Evolutionary conservation across 2,329 filamentous ascomycete species (phyloP).

Genomic region (Aureobasidium sp.): DNA sequence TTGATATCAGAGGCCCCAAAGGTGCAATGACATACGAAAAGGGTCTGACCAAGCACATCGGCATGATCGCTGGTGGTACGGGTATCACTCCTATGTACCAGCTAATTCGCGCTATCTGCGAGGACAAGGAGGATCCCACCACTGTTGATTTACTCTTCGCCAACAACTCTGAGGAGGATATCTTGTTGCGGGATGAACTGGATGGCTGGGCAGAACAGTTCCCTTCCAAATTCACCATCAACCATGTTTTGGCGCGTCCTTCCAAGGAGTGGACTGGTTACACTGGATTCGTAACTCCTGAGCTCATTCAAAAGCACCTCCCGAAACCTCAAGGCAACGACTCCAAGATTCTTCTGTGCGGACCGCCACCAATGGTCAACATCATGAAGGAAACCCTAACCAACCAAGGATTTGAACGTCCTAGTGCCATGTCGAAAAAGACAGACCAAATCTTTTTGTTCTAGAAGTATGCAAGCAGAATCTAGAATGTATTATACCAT

Average conservation of each 20-base stretch:
- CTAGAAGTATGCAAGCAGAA: no score
- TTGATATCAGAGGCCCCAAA: slow-evolving; percentile 48
- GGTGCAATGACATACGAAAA: slow-evolving; percentile 46
- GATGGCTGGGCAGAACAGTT: slow-evolving; percentile 26
- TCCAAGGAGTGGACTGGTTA: slow-evolving; percentile 26
- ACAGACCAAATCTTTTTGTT: no score
- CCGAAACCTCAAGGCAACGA: slow-evolving; percentile 27
- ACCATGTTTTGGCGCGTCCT: slow-evolving; percentile 16
- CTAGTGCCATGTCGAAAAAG: no score
- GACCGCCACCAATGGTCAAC: slow-evolving; percentile 52
- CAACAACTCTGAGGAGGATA: slow-evolving; percentile 50
- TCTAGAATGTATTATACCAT: no score
- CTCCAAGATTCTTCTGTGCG: slow-evolving; percentile 50
- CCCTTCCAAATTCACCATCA: no score
- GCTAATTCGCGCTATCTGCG: slow-evolving; percentile 54
- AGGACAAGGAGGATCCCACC: slow-evolving; percentile 53
- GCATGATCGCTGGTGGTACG: slow-evolving; percentile 49
- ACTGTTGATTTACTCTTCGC: slow-evolving; percentile 51
- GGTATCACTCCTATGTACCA: slow-evolving; percentile 53
- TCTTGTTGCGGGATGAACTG: slow-evolving; percentile 48
- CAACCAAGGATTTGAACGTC: no score
- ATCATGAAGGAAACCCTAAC: no score
- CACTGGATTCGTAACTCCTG: not conserved
- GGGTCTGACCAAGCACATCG: slow-evolving; percentile 36
- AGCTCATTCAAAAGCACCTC: no score